Base-by-base conservation (phyloP, 345 rosid species). In the Eutrema heterophyllum region DNA sequence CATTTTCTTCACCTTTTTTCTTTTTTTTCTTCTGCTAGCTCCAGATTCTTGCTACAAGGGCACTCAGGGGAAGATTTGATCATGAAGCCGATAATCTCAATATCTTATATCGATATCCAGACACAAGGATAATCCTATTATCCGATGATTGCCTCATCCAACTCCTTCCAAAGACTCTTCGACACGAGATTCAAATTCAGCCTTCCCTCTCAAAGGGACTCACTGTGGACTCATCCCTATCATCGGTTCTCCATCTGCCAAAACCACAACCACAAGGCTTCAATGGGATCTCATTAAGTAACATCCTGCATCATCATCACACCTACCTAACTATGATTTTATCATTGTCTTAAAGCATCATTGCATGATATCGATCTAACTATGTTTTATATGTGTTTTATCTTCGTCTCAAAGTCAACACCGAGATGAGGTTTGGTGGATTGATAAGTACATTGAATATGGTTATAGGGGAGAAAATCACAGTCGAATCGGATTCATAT, bases 31-130 rank as follows among this genome's bases (percentile, higher is more conserved):
- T 35, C 49, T 68, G 46, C 1, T 54, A 92, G 97, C 82, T 92
- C 21, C 84, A 94, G 81, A 83, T 96, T 82, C 96, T 96, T 80
- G 95, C 84, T 39, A 85, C 88, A 4, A 98, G 98, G 43, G 98
- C 99, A 45, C 95, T 96, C 14, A 98, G 99, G 18, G 99, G 98
- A 49, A 83, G 99, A 43, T 96, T 90, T 77, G 99, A 96, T 74
- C 99, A 92, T 44, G 98, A 96, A 76, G 87, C 87, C 27, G 99
- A 96, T 72, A 92, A 96, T 73, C 76, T 96, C 46, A 96, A 90
- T 16, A 92, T 92, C 49, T 66, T 92, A 8, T 89, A 70, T 81
- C 83, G 58, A 14, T 90, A 92, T 79, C 85, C 91, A 2, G 67
- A 80, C 63, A 46, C 64, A 51, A 79, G 84, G 24, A 86, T 96